A percentile compares a stretch with the other conserved stretches of the same genome.
Evolutionary conservation across 768 basidiomycete species (phyloP).

Genomic region (Leccinum truebloodii): DNA sequence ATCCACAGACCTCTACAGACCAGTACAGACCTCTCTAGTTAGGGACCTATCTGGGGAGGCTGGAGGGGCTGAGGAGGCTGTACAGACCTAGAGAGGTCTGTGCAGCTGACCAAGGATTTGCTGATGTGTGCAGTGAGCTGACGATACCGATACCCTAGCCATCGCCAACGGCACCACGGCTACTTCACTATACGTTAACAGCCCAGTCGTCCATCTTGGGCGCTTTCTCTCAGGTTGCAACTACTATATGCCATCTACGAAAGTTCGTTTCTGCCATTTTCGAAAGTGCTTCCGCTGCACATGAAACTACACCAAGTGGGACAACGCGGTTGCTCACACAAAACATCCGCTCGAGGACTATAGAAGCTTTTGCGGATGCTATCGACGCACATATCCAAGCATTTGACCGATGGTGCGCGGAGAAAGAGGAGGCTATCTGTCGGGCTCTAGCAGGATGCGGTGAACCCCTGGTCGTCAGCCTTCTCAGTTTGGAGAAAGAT

Average conservation of each 20-base stretch:
- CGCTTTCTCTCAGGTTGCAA: slow-evolving; percentile 59
- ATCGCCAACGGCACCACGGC: slow-evolving; percentile 51
- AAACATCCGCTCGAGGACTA: slow-evolving; percentile 47
- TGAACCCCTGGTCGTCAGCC: slow-evolving; percentile 51
- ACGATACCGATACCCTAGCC: slow-evolving; percentile 37
- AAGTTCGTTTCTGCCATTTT: slow-evolving; percentile 56
- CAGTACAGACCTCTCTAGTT: no score
- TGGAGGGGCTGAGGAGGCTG: no score
- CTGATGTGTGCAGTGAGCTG: slow-evolving; percentile 1
- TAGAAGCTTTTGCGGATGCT: slow-evolving; percentile 85
- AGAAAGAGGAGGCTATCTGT: slow-evolving; percentile 65
- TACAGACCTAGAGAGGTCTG: no score
- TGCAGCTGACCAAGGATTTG: no score
- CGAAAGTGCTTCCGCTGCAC: slow-evolving; percentile 25
- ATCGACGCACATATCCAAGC: slow-evolving; percentile 56
- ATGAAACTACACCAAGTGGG: slow-evolving; percentile 25
- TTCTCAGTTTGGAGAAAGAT: slow-evolving; percentile 63
- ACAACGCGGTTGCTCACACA: slow-evolving; percentile 26
- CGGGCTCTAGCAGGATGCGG: slow-evolving; percentile 53
- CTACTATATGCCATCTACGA: slow-evolving; percentile 62
- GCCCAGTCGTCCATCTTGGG: slow-evolving; percentile 66
- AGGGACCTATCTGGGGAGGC: no score
- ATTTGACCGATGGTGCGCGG: slow-evolving; percentile 73
- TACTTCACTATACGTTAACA: slow-evolving; percentile 66
- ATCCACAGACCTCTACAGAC: no score